Conservation (phyloP, 202 grass and related monocot genomes). For the Brachypodium distachyon region DNA sequence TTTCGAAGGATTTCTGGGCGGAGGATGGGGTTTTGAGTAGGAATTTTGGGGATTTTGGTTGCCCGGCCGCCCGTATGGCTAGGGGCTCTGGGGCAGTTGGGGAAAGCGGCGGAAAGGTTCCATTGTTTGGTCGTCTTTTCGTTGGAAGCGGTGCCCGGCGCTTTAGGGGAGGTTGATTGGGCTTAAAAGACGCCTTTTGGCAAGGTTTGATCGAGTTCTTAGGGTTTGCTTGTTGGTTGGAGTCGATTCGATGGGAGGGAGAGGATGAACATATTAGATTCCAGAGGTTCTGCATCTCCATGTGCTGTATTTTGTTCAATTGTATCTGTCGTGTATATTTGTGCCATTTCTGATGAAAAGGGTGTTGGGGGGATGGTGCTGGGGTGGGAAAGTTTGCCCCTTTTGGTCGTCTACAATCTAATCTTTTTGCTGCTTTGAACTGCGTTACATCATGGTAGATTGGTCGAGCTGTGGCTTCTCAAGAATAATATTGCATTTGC, state of each 20-base stretch:
- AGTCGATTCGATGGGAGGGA: background rate
- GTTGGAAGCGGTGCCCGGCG: background rate
- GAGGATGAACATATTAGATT: background rate
- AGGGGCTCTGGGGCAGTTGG: conserved; percentile 18
- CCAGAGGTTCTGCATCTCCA: background rate
- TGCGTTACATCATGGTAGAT: background rate
- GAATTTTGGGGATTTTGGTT: background rate
- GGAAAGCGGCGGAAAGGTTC: conserved; percentile 21
- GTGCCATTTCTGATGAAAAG: background rate
- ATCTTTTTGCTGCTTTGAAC: background rate
- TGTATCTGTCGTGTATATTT: background rate
- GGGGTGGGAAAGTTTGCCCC: background rate
- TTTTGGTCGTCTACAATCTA: background rate
- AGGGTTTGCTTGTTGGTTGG: background rate
- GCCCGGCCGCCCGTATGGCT: background rate
- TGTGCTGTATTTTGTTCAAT: background rate
- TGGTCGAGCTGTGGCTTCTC: background rate
- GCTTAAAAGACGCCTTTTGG: background rate
- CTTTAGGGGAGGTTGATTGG: conserved; percentile 1
- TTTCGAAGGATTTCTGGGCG: background rate
- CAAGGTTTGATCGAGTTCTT: background rate
- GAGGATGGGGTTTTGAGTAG: background rate
- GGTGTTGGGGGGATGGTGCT: background rate
- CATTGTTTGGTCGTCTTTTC: background rate
- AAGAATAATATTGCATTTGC: background rate